Evolutionary conservation across 1,284 basidiomycete genomes (phyloP).

Genomic region (Vanrija sp.): DNA sequence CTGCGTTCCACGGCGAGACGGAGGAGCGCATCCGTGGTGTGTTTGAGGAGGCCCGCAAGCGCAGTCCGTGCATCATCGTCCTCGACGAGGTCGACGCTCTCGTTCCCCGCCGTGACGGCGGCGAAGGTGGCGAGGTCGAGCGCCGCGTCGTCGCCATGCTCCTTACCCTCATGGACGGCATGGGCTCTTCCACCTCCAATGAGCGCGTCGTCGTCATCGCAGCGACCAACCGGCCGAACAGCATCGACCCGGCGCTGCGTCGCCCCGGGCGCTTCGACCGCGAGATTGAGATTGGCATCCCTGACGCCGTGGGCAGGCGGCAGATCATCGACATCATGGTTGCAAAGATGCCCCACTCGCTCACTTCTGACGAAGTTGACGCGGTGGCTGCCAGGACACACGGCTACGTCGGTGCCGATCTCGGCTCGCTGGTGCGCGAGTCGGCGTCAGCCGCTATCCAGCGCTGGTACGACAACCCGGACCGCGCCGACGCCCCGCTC

Average conservation of each 20-base stretch:
- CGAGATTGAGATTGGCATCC: conserved; percentile 96
- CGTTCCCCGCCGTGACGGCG: conserved; percentile 83
- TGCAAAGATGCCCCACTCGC: conserved; percentile 69
- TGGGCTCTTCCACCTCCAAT: conserved; percentile 54
- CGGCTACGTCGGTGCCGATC: conserved; percentile 95
- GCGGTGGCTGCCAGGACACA: conserved; percentile 75
- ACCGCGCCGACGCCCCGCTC: conserved; percentile 44
- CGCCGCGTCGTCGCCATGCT: conserved; percentile 92
- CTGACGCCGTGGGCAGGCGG: conserved; percentile 74
- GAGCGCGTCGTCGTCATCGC: conserved; percentile 85
- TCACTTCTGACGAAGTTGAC: conserved; percentile 61
- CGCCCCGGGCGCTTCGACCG: conserved; percentile 93
- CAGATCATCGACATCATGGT: conserved; percentile 82
- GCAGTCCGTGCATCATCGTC: conserved; percentile 86
- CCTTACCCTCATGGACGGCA: conserved; percentile 91
- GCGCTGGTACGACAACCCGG: conserved; percentile 57
- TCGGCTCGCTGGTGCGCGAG: conserved; percentile 86
- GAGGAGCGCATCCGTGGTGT: conserved; percentile 85
- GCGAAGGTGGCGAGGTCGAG: conserved; percentile 85
- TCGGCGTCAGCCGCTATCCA: conserved; percentile 89
- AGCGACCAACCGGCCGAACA: conserved; percentile 95
- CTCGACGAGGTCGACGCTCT: conserved; percentile 96
- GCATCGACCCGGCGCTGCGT: conserved; percentile 91
- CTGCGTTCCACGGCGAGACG: conserved; percentile 94
- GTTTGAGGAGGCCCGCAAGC: conserved; percentile 75